Evolutionary conservation across 2,329 filamentous ascomycete species (phyloP).

Genomic region (Aspergillus floridensis): DNA sequence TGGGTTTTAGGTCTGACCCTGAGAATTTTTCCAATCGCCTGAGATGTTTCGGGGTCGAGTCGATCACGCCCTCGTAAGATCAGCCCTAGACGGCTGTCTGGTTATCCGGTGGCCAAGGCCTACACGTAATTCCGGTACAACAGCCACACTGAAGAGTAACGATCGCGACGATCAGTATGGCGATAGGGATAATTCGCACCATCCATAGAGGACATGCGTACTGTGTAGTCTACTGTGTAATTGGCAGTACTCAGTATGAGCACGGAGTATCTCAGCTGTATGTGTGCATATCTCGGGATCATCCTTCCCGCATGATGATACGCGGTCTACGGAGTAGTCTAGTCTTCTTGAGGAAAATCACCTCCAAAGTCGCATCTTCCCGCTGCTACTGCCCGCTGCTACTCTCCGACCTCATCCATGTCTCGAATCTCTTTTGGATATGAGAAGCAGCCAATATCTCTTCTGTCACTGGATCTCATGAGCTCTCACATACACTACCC

Average conservation of each 20-base stretch:
- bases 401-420: neutral
- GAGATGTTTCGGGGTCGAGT: neutral
- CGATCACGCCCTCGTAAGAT: conserved; percentile 11
- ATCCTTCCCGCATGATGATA: conserved; percentile 11
- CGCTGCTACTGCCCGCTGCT: neutral
- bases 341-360: conserved; percentile 3
- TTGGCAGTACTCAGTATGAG: too few species aligned
- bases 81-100: conserved; percentile 8
- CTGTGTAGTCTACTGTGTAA: too few species aligned
- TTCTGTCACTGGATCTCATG: neutral
- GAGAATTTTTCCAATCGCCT: conserved; percentile 4
- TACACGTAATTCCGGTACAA: neutral
- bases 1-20: neutral
- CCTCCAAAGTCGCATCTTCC: neutral
- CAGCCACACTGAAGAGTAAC: neutral
- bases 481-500: neutral
- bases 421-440: neutral
- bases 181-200: neutral
- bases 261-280: too few species aligned
- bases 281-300: conserved; percentile 10
- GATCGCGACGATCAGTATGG: conserved; percentile 3
- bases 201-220: neutral
- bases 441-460: neutral
- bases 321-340: neutral
- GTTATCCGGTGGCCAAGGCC: neutral